Evolutionary conservation across 2,329 filamentous ascomycete species (phyloP).

Genomic region (Aspergillus sp.): DNA sequence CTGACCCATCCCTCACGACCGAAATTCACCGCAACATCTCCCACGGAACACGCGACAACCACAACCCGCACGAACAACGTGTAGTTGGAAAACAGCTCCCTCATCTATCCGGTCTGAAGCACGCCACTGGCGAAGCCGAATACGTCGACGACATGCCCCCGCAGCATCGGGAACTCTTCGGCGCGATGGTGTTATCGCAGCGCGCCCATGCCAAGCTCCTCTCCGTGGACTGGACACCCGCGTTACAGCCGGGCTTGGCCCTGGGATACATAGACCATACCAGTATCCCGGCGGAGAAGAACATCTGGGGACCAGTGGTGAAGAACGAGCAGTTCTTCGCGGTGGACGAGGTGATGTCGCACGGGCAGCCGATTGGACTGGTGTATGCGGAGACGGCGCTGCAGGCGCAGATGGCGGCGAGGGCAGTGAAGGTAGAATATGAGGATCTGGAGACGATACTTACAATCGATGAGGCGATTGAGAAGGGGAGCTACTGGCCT

Average conservation of each 20-base stretch:
- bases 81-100: slow-evolving; percentile 76
- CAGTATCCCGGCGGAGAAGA: slow-evolving; percentile 72
- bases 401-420: slow-evolving; percentile 70
- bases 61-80: slow-evolving; percentile 67
- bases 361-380: slow-evolving; percentile 81
- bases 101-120: slow-evolving; percentile 81
- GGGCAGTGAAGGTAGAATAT: slow-evolving; percentile 78
- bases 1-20: slow-evolving; percentile 60
- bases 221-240: slow-evolving; percentile 70
- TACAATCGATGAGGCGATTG: slow-evolving; percentile 86
- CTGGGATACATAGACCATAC: slow-evolving; percentile 73
- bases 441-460: slow-evolving; percentile 80
- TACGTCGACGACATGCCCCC: slow-evolving; percentile 87
- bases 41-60: slow-evolving; percentile 69
- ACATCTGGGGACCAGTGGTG: slow-evolving; percentile 70
- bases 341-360: slow-evolving; percentile 75
- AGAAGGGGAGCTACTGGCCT: slow-evolving; percentile 75
- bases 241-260: slow-evolving; percentile 75
- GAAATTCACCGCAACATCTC: slow-evolving; percentile 82
- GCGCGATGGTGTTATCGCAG: slow-evolving; percentile 75
- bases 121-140: slow-evolving; percentile 81
- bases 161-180: slow-evolving; percentile 77
- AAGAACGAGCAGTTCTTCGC: slow-evolving; percentile 80
- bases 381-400: slow-evolving; percentile 73
- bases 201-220: slow-evolving; percentile 78